Percentiles rank a stretch among this genome's conserved stretches.
Evolutionary conservation across 331 rosid genomes (phyloP).

Genomic region (Rhamnella rubrinervis): DNA sequence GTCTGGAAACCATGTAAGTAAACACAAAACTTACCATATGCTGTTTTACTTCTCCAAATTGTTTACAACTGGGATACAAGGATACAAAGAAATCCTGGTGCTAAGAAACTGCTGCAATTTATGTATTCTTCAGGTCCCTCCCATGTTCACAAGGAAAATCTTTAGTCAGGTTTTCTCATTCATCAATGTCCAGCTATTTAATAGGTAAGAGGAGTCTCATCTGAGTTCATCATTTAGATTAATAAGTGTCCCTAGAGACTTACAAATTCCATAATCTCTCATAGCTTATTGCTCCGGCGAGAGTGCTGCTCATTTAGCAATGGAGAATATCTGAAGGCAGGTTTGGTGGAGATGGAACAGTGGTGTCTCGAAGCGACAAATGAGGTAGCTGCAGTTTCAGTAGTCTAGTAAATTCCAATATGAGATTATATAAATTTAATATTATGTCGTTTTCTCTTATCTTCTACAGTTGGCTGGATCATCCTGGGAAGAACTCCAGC

Average conservation of each 20-base stretch:
- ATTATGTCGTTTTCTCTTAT: constrained; percentile 9
- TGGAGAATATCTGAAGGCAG: constrained; percentile 83
- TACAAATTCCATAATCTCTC: constrained; percentile 22
- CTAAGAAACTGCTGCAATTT: constrained; percentile 23
- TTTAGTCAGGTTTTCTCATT: constrained; percentile 80
- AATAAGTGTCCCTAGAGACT: background rate
- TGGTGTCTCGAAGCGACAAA: constrained; percentile 79
- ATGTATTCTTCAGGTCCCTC: constrained; percentile 52
- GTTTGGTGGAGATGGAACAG: constrained; percentile 75
- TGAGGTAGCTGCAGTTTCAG: constrained; percentile 40
- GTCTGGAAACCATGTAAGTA: constrained; percentile 62
- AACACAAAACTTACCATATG: background rate
- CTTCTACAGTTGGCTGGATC: constrained; percentile 61
- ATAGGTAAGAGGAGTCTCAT: constrained; percentile 47
- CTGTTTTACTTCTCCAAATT: constrained; percentile 15
- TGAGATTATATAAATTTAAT: background rate
- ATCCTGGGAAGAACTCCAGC: constrained; percentile 86
- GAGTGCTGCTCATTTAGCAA: constrained; percentile 93
- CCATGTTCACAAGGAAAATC: constrained; percentile 67
- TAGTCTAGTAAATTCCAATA: constrained; percentile 11
- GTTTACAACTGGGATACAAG: background rate
- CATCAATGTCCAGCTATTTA: constrained; percentile 85
- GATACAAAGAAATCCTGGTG: constrained; percentile 13
- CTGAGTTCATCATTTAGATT: background rate
- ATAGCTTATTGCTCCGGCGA: constrained; percentile 82